Base-by-base conservation (phyloP, 148 eudicot genomes). In the Euryodendron excelsum region DNA sequence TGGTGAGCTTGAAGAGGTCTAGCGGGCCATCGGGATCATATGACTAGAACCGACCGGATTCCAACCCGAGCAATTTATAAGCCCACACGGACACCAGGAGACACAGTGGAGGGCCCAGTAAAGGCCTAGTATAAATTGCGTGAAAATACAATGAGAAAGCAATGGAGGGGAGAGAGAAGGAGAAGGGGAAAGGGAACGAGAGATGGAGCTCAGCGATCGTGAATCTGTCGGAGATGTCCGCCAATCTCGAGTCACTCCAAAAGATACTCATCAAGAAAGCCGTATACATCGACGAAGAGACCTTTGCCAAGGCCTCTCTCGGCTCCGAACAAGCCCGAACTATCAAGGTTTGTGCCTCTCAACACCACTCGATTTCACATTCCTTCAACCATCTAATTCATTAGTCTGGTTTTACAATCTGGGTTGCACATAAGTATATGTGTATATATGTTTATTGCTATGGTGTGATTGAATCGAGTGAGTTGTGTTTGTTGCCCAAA, bases 121-220 rank as follows among this genome's bases (percentile, higher is more conserved):
- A 33, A 27, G 1, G 55, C 4, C 21, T 14, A 52, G 62, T 2
- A 21, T 36, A 25, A 25, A 60, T 1, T 20, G 36, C 28, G 15
- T 30, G 50, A 44, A 23, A 69, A 58, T 47, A 58, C 21, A 48
- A 44, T n/a, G 37, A 36, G 1, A 50, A 39, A 53, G 67, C 30
- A 62, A 88, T 84, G 90, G 88, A 85, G 76, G 83, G 77, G 75
- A 77, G 80, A 82, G 90, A 80, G 71, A 64, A 78, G 67, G 87
- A 85, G 61, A 87, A 86, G 73, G 87, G 59, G 53, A 77, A 75
- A 77, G 86, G 83, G 23, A 87, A 77, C 82, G 93, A 96, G 81
- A 88, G 99, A 93, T 96, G 97, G 98, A 86, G 71, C 59, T 83
- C 88, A 8, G 94, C 97, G 69, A 86, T 93, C 81, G 80, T 86